Conservation (phyloP, 2,329 filamentous ascomycete species). For the Mycosphaerella arachidis region DNA sequence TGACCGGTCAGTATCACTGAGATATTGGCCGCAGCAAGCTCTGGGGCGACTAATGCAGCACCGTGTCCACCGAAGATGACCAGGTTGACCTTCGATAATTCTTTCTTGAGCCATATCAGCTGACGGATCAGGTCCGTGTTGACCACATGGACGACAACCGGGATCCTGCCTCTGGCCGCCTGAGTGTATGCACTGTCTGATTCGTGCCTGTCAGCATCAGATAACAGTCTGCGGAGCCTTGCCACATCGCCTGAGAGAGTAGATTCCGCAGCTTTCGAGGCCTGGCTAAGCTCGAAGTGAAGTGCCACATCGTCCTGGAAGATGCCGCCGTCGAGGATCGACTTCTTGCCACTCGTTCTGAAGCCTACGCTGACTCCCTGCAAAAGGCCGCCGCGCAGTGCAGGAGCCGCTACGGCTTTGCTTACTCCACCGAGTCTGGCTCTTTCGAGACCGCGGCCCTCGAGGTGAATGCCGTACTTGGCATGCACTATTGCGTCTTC, state of each 20-base stretch:
- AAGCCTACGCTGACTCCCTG: background rate
- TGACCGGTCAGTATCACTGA: slow-evolving; percentile 1
- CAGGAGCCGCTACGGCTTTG: background rate
- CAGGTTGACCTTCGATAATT: background rate
- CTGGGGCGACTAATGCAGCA: background rate
- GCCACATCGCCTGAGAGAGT: background rate
- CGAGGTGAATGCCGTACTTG: background rate
- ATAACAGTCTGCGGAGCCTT: background rate
- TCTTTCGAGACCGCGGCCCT: background rate
- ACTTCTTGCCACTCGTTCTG: background rate
- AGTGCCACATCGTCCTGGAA: slow-evolving; percentile 1
- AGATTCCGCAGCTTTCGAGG: background rate
- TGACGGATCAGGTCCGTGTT: slow-evolving; percentile 4
- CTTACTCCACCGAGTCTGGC: slow-evolving; percentile 1
- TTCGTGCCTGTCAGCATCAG: background rate
- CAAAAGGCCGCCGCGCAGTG: background rate
- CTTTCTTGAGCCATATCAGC: slow-evolving; percentile 2
- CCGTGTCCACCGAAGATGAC: slow-evolving; percentile 2
- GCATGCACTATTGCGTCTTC: background rate
- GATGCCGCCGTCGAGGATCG: background rate
- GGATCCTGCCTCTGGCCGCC: background rate
- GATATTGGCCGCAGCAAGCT: background rate
- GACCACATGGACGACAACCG: slow-evolving; percentile 1
- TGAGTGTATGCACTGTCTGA: background rate
- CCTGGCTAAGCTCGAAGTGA: slow-evolving; percentile 4